Base-by-base conservation (phyloP, 1,139 yeast species). In the Candida sp. region DNA sequence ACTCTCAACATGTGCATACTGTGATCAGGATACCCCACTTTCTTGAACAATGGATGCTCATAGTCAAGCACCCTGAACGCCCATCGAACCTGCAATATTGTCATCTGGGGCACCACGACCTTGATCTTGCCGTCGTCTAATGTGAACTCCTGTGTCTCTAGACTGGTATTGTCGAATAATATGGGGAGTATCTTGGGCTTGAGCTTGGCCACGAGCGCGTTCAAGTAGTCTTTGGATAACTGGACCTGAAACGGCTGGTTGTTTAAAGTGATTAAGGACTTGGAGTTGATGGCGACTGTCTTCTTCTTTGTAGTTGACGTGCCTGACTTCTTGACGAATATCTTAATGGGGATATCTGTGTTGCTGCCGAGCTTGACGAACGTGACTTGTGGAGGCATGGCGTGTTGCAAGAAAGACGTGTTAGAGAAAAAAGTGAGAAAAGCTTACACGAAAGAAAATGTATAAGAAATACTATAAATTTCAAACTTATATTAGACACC, bases 381-480 rank as follows among this genome's bases (percentile, higher is more conserved):
- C 34, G 56, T 51, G n/a, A 56, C 46, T 34, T 56, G 59, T n/a
- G 58, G 57, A 32, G 59, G 57, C 59, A 56, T 56, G 8, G 17
- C 22, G 17, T 17, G 17, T 17, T 17, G 17, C 2, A 17, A 17
- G 17, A 2, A 7, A 30, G 37, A 42, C 25, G 28, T 25, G 26
- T 3, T n/a, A 3, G 5, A 37, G n/a, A 37, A 8, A 37, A 8
- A 23, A 6, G 9, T 2, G 9, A 37, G 25, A 37, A 37, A 34
- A 12, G 12, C 11, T 33, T 33, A 11, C 17, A 11, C 22, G 4
- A n/a, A 33, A n/a, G 7, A 11, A 28, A 28, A 2, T 28, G 31
- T 25, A 9, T 39, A 33, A 33, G 12, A n/a, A 42, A 26, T 31
- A 43, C 46, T 43, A 33, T 35, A 43, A 43, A 43, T 43, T 43